Evolutionary conservation across 805 yeast species (phyloP), one percentile per base, ranked within the genome.

Genomic region (Candida tammaniensis): DNA sequence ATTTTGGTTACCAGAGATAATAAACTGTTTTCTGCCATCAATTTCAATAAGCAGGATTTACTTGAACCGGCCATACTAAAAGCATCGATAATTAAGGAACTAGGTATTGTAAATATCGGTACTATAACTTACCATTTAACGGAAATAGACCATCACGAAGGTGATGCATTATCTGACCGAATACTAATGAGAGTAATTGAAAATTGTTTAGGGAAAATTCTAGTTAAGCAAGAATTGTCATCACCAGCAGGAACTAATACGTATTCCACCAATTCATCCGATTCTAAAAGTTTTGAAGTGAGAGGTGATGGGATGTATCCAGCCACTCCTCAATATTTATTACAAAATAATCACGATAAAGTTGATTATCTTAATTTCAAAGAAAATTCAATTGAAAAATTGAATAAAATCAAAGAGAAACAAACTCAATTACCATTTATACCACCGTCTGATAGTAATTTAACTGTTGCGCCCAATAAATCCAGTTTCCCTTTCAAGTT

Each of bases 1-100:
- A 59, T 86, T 3, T 57, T 88, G 31, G 74, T 76, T 0, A 82
- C 95, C 0, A 56, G 59, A n/a, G 89, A 89, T 52, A 80, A 81
- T 44, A 47, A 46, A 11, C 59, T 55, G 10, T 89, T 76, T 51
- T 57, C 59, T 7, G 73, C 85, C 0, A 54, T 85, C 2, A 61
- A 17, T 25, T 24, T 58, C 5, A 36, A 36, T 2, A 16, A 27
- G 5, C 46, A 43, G 3, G 51, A 52, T 13, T n/a, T 48, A 5
- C 27, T 23, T 4, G 40, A 49, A 30, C 47, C 62, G 1, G 57
- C 50, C 0, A 61, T 57, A 1, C 59, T 76, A 19, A 79, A 74
- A 41, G 52, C 50, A 2, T 47, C 51, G 8, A 42, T 80, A 12
- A 52, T 69, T 0, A 51, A 60, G 1, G 54, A 59, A 2, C 47